Base-by-base conservation (phyloP, 768 basidiomycete genomes). In the Tremella yokohamensis region DNA sequence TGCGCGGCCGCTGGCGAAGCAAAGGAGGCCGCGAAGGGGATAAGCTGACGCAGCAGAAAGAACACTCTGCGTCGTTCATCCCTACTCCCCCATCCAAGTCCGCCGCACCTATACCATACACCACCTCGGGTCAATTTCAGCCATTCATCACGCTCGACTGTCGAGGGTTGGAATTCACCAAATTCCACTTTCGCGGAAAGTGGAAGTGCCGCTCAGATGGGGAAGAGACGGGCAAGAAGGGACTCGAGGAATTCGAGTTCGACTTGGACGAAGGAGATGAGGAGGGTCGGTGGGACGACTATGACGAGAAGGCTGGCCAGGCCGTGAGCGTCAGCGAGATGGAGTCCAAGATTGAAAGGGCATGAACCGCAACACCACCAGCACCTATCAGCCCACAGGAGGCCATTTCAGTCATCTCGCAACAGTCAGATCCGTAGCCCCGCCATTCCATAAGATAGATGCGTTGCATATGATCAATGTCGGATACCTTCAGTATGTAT, bases 251-350 rank as follows among this genome's bases (percentile, higher is more conserved):
- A 12, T 76, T 76, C 54, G 64, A 65, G 13, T 68, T 75, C 52
- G 73, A 76, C 57, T 60, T 71, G 56, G 70, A 72, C 42, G 68
- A 68, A 26, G 50, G 57, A 38, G 58, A 52, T 12, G 73, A 70
- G 45, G 75, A 69, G 34, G 70, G 63, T 18, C 37, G 75, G 44
- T 76, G 73, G 73, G 75, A 76, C 58, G 75, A 76, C 63, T 76
- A 76, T 57, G 75, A 76, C 58, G 75, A 74, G 62, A 65, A 64
- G 45, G 62, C 64, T 29, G 63, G 60, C n/a, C 48, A 56, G 52
- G 57, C 70, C 20, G 70, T 76, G 18, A 66, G 70, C 2, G 62
- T 76, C 1, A 66, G 65, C 47, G 73, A 72, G 51, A 52, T 74
- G 20, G 58, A 72, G 52, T 42, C 58, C 19, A 66, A 64, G 56